These are phyloP conservation scores for Russula dissimulans DNA, from an alignment of 768 basidiomycete species.

Conservation along the genomic window DNA sequence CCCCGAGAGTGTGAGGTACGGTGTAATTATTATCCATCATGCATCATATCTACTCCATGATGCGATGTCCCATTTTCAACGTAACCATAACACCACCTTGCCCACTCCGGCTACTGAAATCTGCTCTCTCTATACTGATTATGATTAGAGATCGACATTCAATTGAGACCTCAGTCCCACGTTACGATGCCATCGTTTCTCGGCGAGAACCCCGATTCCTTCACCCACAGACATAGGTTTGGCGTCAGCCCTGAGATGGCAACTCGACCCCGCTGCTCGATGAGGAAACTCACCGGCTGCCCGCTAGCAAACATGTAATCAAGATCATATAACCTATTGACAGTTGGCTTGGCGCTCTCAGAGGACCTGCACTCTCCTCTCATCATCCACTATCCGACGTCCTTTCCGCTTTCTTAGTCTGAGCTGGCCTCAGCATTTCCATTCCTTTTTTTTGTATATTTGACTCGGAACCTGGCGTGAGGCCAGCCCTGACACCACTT, in stretches of 20 bases:
- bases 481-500: not conserved
- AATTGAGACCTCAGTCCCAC: not conserved
- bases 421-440: constrained; percentile 12
- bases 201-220: too few species aligned
- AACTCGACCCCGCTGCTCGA: not conserved
- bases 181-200: not conserved
- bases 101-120: too few species aligned
- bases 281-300: too few species aligned
- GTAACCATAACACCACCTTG: not conserved
- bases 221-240: too few species aligned
- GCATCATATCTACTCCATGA: too few species aligned
- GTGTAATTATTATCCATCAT: too few species aligned
- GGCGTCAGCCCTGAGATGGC: not conserved
- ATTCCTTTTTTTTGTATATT: not conserved
- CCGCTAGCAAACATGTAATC: not conserved
- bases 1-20: too few species aligned
- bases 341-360: not conserved
- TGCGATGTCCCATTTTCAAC: not conserved
- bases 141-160: not conserved
- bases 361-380: not conserved
- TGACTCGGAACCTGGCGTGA: not conserved
- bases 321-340: not conserved
- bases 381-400: not conserved
- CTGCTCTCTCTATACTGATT: too few species aligned
- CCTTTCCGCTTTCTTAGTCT: not conserved